Evolutionary conservation across 805 yeast species (phyloP), one percentile per base, ranked within the genome.

Genomic region (Candida oleophila): DNA sequence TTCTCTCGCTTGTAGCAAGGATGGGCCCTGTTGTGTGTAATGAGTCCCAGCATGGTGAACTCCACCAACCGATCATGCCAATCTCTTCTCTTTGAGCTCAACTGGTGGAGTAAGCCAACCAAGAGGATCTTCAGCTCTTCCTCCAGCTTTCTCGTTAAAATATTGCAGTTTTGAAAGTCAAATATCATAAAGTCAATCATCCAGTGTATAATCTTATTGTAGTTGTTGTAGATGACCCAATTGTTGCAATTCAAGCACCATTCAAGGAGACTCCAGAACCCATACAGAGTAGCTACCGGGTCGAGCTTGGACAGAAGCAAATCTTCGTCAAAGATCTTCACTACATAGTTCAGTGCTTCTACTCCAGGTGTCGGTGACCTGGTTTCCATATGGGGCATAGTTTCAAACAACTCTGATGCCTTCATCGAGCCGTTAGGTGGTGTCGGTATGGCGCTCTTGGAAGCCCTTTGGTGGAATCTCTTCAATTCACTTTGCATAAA

Each of bases 171-270:
- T 33, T 14, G 36, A 12, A 4, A 36, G 21, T 36, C 42, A 16
- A 22, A 4, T 5, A n/a, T 21, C 5, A 39, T 21, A 15, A 39
- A 14, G 20, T 22, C 42, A 5, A 39, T 21, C 33, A 39, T 18
- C 42, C 42, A 39, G 19, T 8, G 28, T 4, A 39, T 19, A 12
- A 45, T 40, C 42, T 32, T 30, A 5, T 41, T 36, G 18, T 48
- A 43, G 4, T 41, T 37, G n/a, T 34, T 38, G 42, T 42, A 22
- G 1, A 41, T 7, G 5, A 12, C 36, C 15, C 4, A 16, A 9
- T 18, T n/a, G 9, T 18, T n/a, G 38, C 76, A 71, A 49, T 55
- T 55, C 41, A 68, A 65, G 9, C 66, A 49, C 76, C 76, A 71
- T 34, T 60, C 57, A 11, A 68, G 43, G 30, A 70, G 46, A 12